These are phyloP conservation scores for Haberlea rhodopensis DNA, from an alignment of 257 asterid genomes.

Conservation along the genomic window DNA sequence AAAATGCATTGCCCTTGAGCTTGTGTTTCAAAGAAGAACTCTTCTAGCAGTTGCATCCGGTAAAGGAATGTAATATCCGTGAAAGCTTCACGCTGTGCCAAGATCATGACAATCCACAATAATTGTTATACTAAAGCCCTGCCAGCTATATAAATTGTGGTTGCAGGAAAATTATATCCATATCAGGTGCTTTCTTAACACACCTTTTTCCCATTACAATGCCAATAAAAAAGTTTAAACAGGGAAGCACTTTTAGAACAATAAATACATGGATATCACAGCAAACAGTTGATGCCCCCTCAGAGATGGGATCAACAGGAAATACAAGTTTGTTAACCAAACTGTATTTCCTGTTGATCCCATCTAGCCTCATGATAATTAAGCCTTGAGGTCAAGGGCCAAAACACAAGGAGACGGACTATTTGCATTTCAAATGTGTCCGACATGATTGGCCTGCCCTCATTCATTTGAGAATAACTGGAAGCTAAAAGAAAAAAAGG, in stretches of 20 bases:
- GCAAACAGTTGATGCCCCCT: background rate
- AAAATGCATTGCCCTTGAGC: constrained; percentile 80
- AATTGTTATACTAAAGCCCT: constrained; percentile 14
- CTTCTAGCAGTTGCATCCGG: constrained; percentile 86
- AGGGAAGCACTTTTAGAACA: background rate
- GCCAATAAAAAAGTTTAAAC: background rate
- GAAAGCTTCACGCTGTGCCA: constrained; percentile 85
- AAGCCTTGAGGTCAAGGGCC: constrained; percentile 1
- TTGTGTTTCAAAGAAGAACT: constrained; percentile 76
- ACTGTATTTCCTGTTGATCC: too few species aligned
- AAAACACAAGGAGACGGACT: constrained; percentile 6
- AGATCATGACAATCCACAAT: constrained; percentile 8
- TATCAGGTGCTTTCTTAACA: constrained; percentile 11
- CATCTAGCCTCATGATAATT: constrained; percentile 4
- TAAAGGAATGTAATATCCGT: constrained; percentile 91
- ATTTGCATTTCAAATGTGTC: background rate
- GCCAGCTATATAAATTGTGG: constrained; percentile 16
- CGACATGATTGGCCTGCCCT: constrained; percentile 5
- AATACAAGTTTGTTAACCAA: background rate
- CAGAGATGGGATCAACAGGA: background rate
- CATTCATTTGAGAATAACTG: constrained; percentile 3
- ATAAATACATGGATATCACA: constrained; percentile 16
- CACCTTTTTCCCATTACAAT: constrained; percentile 7
- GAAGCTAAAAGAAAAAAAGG: constrained; percentile 7
- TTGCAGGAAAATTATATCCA: constrained; percentile 7